Percentiles rank a stretch among this genome's conserved stretches.
phyloP scores from a whole-genome alignment of 352 stramenopile species.

The Pythium brachiatum region DNA sequence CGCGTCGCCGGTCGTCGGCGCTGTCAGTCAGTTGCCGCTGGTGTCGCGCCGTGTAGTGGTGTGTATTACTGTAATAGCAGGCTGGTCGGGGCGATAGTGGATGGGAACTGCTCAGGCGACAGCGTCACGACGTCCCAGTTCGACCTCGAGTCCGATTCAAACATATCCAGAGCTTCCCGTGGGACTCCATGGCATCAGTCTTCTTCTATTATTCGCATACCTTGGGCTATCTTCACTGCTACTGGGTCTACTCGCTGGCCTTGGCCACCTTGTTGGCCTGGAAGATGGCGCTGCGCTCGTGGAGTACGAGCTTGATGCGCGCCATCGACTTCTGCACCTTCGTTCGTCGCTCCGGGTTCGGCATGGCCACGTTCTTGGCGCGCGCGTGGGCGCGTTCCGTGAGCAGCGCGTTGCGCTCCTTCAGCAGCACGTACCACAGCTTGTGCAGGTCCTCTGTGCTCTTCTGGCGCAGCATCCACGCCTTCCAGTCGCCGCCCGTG shows the following conservation, averaged over 20 bases:
- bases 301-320: constrained; percentile 83
- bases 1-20: constrained; percentile 1
- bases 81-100: neutral
- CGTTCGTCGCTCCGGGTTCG: constrained; percentile 70
- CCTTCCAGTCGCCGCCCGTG: constrained; percentile 93
- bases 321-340: constrained; percentile 88
- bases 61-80: too few relatives aligned
- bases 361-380: constrained; percentile 73
- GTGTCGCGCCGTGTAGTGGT: neutral
- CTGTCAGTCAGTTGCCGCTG: too few relatives aligned
- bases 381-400: constrained; percentile 89
- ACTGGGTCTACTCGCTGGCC: constrained; percentile 18
- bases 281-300: constrained; percentile 80
- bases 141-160: too few relatives aligned
- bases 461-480: constrained; percentile 96
- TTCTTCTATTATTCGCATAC: too few relatives aligned
- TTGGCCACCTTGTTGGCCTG: constrained; percentile 66
- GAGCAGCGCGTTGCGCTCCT: constrained; percentile 97
- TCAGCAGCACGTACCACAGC: constrained; percentile 97
- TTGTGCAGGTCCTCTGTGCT: constrained; percentile 98
- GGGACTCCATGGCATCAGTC: too few relatives aligned
- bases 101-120: neutral
- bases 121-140: neutral
- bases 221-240: neutral
- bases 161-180: too few relatives aligned